Conservation (phyloP, 163 green algal species). For the Chlamydomonas reinhardtii region DNA sequence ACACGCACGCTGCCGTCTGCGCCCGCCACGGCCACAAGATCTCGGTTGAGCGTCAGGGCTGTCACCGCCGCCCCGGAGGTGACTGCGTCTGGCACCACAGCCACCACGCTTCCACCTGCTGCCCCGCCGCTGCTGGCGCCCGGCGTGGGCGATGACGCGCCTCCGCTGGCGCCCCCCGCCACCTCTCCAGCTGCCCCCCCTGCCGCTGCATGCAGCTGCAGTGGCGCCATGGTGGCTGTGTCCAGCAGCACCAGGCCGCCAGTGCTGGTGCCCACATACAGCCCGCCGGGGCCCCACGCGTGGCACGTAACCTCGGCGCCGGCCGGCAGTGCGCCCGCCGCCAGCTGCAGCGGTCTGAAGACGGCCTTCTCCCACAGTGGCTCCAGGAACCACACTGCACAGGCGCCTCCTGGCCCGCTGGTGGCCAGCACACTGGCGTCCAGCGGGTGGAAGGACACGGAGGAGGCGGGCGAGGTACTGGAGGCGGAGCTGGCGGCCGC, state of each 20-base stretch:
- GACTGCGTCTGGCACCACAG: background rate
- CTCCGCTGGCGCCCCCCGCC: background rate
- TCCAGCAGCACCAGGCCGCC: slow-evolving; percentile 52
- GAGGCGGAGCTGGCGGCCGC: background rate
- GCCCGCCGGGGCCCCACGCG: slow-evolving; percentile 52
- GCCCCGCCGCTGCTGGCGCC: background rate
- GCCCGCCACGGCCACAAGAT: background rate
- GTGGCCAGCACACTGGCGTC: slow-evolving; percentile 52
- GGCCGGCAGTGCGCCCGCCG: background rate
- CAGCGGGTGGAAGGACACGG: slow-evolving; percentile 62
- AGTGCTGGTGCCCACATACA: slow-evolving; percentile 57
- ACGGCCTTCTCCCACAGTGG: slow-evolving; percentile 55
- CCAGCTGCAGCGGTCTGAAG: slow-evolving; percentile 29
- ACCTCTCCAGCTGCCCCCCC: background rate
- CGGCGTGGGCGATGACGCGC: background rate
- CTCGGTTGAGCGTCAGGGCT: slow-evolving; percentile 22
- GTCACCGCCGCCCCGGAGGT: slow-evolving; percentile 19
- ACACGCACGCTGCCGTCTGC: slow-evolving; percentile 40
- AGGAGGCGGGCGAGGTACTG: slow-evolving; percentile 4
- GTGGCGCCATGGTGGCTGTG: slow-evolving; percentile 26
- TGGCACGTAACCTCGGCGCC: slow-evolving; percentile 39
- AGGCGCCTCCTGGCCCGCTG: slow-evolving; percentile 1
- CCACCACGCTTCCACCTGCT: background rate
- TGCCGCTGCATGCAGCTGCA: background rate
- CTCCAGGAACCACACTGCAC: slow-evolving; percentile 58